Evolutionary conservation across 495 filamentous ascomycete species (phyloP), one percentile per base, ranked within the genome.

Genomic region (Thermothielavioides terrestris): DNA sequence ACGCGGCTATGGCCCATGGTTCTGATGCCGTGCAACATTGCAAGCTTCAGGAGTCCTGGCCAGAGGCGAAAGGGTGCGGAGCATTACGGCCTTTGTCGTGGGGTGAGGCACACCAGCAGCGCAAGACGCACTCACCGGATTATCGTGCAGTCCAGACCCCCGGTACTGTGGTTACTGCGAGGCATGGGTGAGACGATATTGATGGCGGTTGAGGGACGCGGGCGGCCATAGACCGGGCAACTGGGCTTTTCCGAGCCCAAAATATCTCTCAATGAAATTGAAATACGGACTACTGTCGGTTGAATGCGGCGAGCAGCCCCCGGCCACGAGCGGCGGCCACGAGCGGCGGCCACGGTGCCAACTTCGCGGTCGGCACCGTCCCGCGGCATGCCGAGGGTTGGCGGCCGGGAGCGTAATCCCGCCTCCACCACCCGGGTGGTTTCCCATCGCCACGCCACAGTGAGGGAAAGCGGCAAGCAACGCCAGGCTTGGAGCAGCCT

Each of bases 1-100:
- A 46, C 41, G 41, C 52, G 46, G 52, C 20, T 49, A 34, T 34
- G 40, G 34, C 18, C 42, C 46, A 23, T 43, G 45, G 32, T 40
- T 21, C 28, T 46, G 46, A 30, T 28, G 35, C 42, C 27, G 41
- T 50, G 47, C 20, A 46, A 49, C 52, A 22, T 45, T 40, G 39
- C 21, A 39, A 49, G 22, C 41, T 22, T 23, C 12, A 38, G 32
- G 18, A 23, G 52, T 32, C 21, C 36, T 20, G 42, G n/a, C n/a
- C n/a, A 15, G 27, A 36, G 12, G 30, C 9, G 14, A 9, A 5
- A 1, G 14, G 21, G 30, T 12, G 12, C 1, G 46, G 17, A n/a
- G n/a, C 34, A 11, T 39, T 49, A 49, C 46, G 46, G 46, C 46
- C 46, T 40, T 49, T 49, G 37, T 25, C n/a, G 18, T n/a, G 18